phyloP scores from a whole-genome alignment of 2,329 filamentous ascomycete genomes.

The Epicoccum nigrum region DNA sequence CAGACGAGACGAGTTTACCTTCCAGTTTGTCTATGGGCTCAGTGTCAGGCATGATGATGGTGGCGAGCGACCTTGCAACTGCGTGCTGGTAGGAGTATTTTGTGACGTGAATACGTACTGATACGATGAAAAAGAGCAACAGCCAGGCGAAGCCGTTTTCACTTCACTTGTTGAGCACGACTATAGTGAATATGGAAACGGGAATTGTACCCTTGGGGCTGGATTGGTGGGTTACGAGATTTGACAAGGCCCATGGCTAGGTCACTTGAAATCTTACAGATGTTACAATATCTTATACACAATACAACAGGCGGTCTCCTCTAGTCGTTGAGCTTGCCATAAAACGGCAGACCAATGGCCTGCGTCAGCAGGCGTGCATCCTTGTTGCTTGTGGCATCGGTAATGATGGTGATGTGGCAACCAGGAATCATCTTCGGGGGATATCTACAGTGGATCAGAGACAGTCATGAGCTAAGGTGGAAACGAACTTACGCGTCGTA shows the following conservation, averaged over 20 bases:
- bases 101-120: too few relatives aligned
- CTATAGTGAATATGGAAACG: background rate
- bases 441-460: constrained; percentile 54
- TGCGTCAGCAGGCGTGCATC: constrained; percentile 80
- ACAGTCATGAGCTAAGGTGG: background rate
- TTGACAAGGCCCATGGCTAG: background rate
- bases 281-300: constrained; percentile 33
- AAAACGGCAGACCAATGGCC: constrained; percentile 78
- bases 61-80: background rate
- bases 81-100: too few relatives aligned
- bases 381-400: constrained; percentile 81
- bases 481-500: constrained; percentile 76
- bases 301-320: background rate
- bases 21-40: background rate
- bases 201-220: background rate
- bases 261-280: constrained; percentile 17
- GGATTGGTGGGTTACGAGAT: background rate
- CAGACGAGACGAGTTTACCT: background rate
- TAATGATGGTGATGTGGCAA: constrained; percentile 82
- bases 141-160: background rate
- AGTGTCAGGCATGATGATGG: background rate
- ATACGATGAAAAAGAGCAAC: too few relatives aligned
- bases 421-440: constrained; percentile 80
- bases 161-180: background rate
- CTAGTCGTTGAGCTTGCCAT: constrained; percentile 67